A percentile compares a stretch with the other conserved stretches of the same genome.
Conservation (phyloP, 192 early-diverging fungal species). For the Anaeromyces robustus region DNA sequence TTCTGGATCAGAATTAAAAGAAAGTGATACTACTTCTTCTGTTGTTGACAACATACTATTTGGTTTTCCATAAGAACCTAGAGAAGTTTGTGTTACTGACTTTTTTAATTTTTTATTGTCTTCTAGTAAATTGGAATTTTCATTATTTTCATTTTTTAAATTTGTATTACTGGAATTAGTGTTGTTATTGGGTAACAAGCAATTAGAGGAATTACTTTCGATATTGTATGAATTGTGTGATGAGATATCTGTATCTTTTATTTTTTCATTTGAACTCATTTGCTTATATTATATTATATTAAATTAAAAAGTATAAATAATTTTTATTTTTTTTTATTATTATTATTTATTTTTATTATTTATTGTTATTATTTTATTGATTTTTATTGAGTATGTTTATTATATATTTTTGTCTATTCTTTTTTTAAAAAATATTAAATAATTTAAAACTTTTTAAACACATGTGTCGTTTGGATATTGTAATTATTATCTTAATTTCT, state of each 20-base stretch:
- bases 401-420: too few relatives aligned
- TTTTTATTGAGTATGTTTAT: too few relatives aligned
- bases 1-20: not conserved
- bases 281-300: not conserved
- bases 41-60: not conserved
- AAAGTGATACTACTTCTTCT: not conserved
- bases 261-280: not conserved
- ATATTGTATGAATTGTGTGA: not conserved
- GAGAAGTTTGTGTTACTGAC: not conserved
- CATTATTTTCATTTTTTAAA: not conserved
- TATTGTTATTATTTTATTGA: too few relatives aligned
- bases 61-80: not conserved
- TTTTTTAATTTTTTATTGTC: not conserved
- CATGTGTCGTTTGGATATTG: too few relatives aligned
- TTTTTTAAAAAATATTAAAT: too few relatives aligned
- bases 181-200: not conserved
- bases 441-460: too few relatives aligned
- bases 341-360: too few relatives aligned
- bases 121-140: not conserved
- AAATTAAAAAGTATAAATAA: too few relatives aligned
- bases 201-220: not conserved
- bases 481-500: too few relatives aligned
- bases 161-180: not conserved
- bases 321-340: too few relatives aligned
- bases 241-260: not conserved